phyloP scores from a whole-genome alignment of 2,329 filamentous ascomycete genomes.

The Pseudogymnoascus sp. region DNA sequence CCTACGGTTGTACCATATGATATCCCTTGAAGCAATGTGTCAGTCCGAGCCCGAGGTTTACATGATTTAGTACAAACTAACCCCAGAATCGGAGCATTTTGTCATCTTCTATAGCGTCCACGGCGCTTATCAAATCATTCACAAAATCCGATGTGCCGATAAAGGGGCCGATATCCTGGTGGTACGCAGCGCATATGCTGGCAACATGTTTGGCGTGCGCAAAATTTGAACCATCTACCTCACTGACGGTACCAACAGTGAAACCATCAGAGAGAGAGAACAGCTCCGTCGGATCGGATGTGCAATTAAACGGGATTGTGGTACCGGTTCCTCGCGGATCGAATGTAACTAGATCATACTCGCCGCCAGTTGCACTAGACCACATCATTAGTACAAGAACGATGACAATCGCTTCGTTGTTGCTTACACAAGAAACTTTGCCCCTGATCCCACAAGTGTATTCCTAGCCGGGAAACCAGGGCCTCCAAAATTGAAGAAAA shows the following conservation, averaged over 20 bases:
- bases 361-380: slow-evolving; percentile 13
- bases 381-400: neutral
- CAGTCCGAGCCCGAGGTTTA: neutral
- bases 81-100: neutral
- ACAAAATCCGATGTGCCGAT: neutral
- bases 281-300: neutral
- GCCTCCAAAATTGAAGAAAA: neutral
- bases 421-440: neutral
- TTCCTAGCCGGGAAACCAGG: neutral
- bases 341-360: slow-evolving; percentile 17
- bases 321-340: slow-evolving; percentile 15
- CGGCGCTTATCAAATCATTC: neutral
- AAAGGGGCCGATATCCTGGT: neutral
- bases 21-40: neutral
- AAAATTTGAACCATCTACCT: neutral
- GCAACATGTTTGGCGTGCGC: neutral
- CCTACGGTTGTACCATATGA: neutral
- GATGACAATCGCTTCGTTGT: neutral
- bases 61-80: neutral
- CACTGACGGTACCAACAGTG: neutral
- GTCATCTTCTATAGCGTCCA: neutral
- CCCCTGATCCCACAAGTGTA: neutral
- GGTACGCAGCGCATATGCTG: neutral
- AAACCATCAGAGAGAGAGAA: neutral
- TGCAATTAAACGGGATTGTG: slow-evolving; percentile 9